Conservation (phyloP, 1,139 yeast genomes). For the Pichia sorboxylosa region DNA sequence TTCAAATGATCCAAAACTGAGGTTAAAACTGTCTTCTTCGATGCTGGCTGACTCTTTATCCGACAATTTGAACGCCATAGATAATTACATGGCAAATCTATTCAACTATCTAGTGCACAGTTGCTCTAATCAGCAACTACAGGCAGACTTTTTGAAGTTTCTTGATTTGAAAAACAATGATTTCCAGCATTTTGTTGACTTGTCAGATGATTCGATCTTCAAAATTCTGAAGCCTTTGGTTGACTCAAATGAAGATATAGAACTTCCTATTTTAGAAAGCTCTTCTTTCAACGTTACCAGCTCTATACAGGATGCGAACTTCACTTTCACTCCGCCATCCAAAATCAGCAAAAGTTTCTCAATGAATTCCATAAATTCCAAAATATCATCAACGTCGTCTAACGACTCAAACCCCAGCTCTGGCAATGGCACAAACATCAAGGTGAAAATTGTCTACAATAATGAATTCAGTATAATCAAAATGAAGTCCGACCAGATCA, state of each 20-base stretch:
- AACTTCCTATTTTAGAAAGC: not conserved
- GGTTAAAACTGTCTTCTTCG: constrained; percentile 23
- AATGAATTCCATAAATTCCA: constrained; percentile 4
- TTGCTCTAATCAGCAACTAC: constrained; percentile 1
- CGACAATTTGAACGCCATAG: constrained; percentile 22
- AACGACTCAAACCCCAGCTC: not conserved
- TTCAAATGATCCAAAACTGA: too few relatives aligned
- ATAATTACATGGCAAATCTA: constrained; percentile 18
- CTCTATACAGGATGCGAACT: not conserved
- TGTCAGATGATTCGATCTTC: constrained; percentile 9
- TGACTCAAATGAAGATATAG: not conserved
- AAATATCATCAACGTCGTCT: constrained; percentile 4
- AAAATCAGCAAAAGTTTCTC: not conserved
- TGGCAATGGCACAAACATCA: not conserved
- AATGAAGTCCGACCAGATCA: constrained; percentile 6
- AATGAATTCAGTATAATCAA: constrained; percentile 14
- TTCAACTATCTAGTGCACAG: not conserved
- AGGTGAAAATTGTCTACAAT: constrained; percentile 10
- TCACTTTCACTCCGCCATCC: constrained; percentile 1
- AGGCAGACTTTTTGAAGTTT: constrained; percentile 5
- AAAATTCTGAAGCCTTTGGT: constrained; percentile 8
- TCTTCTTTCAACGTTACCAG: not conserved
- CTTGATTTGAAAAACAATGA: constrained; percentile 5
- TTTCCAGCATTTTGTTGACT: constrained; percentile 9
- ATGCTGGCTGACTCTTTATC: constrained; percentile 12